Evolutionary conservation across 805 yeast species (phyloP), one percentile per base, ranked within the genome.

Genomic region (Candida silvatica): DNA sequence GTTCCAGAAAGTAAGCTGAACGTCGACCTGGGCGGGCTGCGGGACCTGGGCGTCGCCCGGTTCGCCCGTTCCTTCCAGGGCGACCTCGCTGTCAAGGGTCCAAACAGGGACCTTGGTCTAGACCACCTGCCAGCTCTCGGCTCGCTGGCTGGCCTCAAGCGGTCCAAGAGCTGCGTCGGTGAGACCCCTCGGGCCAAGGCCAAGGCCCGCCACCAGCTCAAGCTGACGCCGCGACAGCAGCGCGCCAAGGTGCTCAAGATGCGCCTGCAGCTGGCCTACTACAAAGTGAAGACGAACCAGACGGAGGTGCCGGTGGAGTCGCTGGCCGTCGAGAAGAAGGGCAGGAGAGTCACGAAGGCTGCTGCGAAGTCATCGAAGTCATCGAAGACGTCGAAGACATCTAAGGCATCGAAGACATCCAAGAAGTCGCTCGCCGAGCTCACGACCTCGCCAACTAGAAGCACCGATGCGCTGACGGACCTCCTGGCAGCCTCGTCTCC

Each of bases 211-310:
- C 12, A 17, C 8, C 17, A 18, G 29, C 23, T 24, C 5, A 29
- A 42, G 11, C 29, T 38, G 6, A 44, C 58, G 17, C 58, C 56
- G 35, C 40, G 48, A 22, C 39, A 49, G 37, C 46, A 54, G 44
- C 52, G 61, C 24, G 70, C 69, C 5, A 49, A 66, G 32, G 60
- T 58, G 43, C 57, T 73, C 39, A 65, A 67, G 43, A 53, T 66
- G 38, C 62, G 74, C 42, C 52, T 73, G 17, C 67, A 68, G 43
- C 46, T 71, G 32, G 79, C 79, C 2, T 68, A 68, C 44, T 72
- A 64, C 49, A 73, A 71, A 45, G 64, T 66, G 29, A 60, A 61
- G 37, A 71, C 77, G 1, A 63, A 69, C 42, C 77, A 71, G 47
- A 54, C 57, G 1, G 45, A 48, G 5, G 56, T 54, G 3, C 60